Percentiles rank a stretch among this genome's conserved stretches.
These are phyloP conservation scores for Apiospora marii DNA, from an alignment of 2,329 filamentous ascomycete genomes.

Conservation along the genomic window DNA sequence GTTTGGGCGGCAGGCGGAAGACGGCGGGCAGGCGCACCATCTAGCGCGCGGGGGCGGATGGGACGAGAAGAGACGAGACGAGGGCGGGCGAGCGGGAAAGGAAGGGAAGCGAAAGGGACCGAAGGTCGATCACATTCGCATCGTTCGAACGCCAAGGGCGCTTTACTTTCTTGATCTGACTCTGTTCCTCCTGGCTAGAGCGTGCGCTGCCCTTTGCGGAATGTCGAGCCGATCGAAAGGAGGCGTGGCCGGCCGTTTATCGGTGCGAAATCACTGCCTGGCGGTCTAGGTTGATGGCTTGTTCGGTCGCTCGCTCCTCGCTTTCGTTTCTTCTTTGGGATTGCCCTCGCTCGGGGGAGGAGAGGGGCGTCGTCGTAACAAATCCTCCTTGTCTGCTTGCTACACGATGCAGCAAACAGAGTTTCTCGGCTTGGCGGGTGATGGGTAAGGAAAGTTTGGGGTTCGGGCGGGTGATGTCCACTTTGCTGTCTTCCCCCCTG, in stretches of 20 bases:
- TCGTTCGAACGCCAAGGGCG: conserved; percentile 7
- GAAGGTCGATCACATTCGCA: not conserved
- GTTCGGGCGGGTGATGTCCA: not conserved
- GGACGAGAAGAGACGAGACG: no score
- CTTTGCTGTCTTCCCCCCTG: not conserved
- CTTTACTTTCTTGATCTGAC: not conserved
- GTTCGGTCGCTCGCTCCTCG: not conserved
- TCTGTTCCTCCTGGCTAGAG: not conserved
- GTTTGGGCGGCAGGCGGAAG: conserved; percentile 63
- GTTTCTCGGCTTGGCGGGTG: conserved; percentile 5
- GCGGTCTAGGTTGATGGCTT: not conserved
- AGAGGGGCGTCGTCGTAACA: not conserved
- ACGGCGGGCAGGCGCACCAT: conserved; percentile 50
- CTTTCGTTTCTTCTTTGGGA: not conserved
- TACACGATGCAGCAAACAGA: not conserved
- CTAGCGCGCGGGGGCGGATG: conserved; percentile 26
- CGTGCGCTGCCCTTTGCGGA: not conserved
- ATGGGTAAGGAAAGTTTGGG: not conserved
- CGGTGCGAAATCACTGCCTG: not conserved
- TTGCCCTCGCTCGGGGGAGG: not conserved
- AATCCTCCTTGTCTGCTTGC: not conserved
- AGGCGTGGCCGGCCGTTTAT: not conserved
- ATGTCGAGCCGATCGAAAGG: not conserved
- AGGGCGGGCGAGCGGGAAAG: not conserved
- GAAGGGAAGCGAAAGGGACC: not conserved